Base-by-base conservation (phyloP, 192 early-diverging fungal species). In the Funneliformis geosporum region DNA sequence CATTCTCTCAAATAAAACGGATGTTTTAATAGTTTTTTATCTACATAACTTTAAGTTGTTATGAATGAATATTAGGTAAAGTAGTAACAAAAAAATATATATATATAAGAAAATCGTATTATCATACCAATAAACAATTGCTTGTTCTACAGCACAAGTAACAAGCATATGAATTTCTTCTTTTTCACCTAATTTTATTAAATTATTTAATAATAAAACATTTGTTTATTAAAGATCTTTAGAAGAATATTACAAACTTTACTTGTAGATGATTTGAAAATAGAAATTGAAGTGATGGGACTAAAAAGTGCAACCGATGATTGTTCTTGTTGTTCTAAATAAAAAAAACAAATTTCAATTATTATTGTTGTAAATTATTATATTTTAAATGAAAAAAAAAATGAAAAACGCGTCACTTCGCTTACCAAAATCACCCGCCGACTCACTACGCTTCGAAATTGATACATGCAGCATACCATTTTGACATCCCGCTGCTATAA, bases 71-170 rank as follows among this genome's bases (percentile, higher is more conserved):
- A 71, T n/a, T 0, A 38, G 38, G 38, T 38, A 27, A 38, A 60
- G 16, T 18, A 8, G 12, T 39, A 61, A 39, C 11, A 23, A 60
- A 64, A 39, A 43, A 39, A 69, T 2, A 3, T 43, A 60, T 21
- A 8, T 8, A 27, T 2, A 8, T 21, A 27, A 46, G 12, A 61
- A 14, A 61, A 33, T 40, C 3, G 10, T 28, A 70, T 43, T 59
- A 23, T n/a, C 64, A 73, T 84, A 89, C 86, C 84, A 83, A 78
- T 89, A 90, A 4, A 89, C 76, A 68, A 84, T 84, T 8, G 83
- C 89, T 61, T 86, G 85, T 73, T 90, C 89, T 59, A 87, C 85
- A 4, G 89, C 88, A 67, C 88, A 88, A 8, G 89, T 90, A 11
- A 90, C 86, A 14, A 90, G 74, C 38, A 90, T 44, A 79, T 87